phyloP scores from a whole-genome alignment of 2,329 filamentous ascomycete genomes.

The Coleophoma eucalyptorum region DNA sequence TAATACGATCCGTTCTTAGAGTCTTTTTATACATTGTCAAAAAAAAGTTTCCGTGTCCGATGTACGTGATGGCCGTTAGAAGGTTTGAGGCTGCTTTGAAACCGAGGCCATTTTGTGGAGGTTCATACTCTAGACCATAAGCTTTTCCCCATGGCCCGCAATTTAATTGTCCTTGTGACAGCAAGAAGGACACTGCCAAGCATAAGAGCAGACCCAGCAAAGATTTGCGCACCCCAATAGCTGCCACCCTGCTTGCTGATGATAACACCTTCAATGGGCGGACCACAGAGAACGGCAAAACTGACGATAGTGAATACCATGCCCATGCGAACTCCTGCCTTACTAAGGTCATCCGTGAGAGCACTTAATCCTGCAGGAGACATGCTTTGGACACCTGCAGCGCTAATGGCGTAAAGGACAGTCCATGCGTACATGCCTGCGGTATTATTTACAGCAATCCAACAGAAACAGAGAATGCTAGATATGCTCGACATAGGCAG shows the following conservation, averaged over 20 bases:
- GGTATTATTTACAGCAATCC: constrained; percentile 39
- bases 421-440: constrained; percentile 42
- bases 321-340: constrained; percentile 51
- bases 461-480: constrained; percentile 34
- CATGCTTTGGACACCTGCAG: constrained; percentile 42
- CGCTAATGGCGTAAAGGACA: constrained; percentile 43
- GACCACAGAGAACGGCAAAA: constrained; percentile 21
- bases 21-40: too few relatives aligned
- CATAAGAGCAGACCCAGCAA: constrained; percentile 5
- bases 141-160: too few relatives aligned
- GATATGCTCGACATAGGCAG: constrained; percentile 35
- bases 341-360: constrained; percentile 46
- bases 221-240: constrained; percentile 18
- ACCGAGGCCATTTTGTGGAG: too few relatives aligned
- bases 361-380: constrained; percentile 44
- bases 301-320: constrained; percentile 55
- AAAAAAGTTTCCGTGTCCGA: too few relatives aligned
- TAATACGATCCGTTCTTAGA: too few relatives aligned
- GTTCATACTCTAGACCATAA: too few relatives aligned
- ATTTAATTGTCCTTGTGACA: too few relatives aligned
- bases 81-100: too few relatives aligned
- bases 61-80: too few relatives aligned
- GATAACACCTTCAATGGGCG: constrained; percentile 21
- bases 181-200: too few relatives aligned
- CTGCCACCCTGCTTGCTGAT: constrained; percentile 11